These are phyloP conservation scores for Raphanus hybrid DNA, from an alignment of 441 rosid genomes.

Conservation along the genomic window DNA sequence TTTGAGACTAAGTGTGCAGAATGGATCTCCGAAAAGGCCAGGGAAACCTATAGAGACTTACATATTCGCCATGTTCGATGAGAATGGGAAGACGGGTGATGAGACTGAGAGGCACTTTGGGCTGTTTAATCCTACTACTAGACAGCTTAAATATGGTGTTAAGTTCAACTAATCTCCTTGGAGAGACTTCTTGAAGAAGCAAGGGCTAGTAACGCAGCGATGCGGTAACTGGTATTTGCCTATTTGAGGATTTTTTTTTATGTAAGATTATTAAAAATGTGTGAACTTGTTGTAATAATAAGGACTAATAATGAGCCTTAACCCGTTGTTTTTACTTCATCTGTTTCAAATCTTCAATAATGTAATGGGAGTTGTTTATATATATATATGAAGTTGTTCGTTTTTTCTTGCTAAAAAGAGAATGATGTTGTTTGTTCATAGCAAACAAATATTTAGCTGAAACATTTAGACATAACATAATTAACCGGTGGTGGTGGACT, in stretches of 20 bases:
- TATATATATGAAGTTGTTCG: not conserved
- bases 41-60: conserved; percentile 56
- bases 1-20: conserved; percentile 49
- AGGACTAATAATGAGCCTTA: not conserved
- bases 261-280: not conserved
- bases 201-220: not conserved
- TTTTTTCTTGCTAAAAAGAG: not conserved
- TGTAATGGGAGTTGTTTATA: not conserved
- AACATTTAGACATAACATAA: not conserved
- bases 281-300: not conserved
- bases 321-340: not conserved
- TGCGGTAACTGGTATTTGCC: not conserved
- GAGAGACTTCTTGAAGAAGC: not conserved
- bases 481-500: too few relatives aligned
- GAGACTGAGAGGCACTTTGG: conserved; percentile 56
- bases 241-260: not conserved
- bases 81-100: conserved; percentile 46
- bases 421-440: not conserved
- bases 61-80: conserved; percentile 69
- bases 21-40: conserved; percentile 47
- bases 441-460: not conserved
- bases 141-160: conserved; percentile 45
- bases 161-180: conserved; percentile 1
- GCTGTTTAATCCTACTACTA: conserved; percentile 45
- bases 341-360: not conserved